Base-by-base conservation (phyloP, 345 rosid species). In the Luvunga scandens region DNA sequence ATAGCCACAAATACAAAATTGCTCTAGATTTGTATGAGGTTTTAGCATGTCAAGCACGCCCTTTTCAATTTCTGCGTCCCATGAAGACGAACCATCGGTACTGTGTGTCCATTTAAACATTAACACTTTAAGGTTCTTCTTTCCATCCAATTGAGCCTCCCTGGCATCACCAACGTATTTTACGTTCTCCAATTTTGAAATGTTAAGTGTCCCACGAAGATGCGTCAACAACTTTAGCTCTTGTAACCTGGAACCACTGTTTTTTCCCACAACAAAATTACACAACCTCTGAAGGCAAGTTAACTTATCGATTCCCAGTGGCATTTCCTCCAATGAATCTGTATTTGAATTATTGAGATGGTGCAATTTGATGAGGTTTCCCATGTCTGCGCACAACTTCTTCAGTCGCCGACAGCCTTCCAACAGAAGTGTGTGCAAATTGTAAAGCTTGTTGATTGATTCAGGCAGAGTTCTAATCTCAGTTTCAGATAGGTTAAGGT, bases 81-180 rank as follows among this genome's bases (percentile, higher is more conserved):
- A 24, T 7, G 42, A 38, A 38, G 42, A 38, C 2, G 2, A 38
- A 38, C 2, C 42, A 38, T 28, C 5, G 21, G 45, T 2, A 2
- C 24, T 6, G 5, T 12, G 5, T 63, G 38, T 38, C 81, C 81
- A 78, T 30, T 19, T 25, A 10, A 71, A 25, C n/a, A n/a, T n/a
- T n/a, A n/a, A n/a, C n/a, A n/a, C n/a, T n/a, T n/a, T n/a, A n/a
- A n/a, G 82, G 72, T 78, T 21, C 38, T 21, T 27, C 77, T 84
- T 86, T 28, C 74, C 38, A 38, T 76, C 76, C 39, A 84, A 25
- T 24, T 78, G 48, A 66, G 83, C 84, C 1, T 73, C 79, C 56
- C 53, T 72, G 36, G 87, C 81, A 64, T 53, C 59, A 12, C 19
- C 5, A 27, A 7, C 18, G 45, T 62, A 10, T 13, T 34, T 25